Evolutionary conservation across 2,329 filamentous ascomycete genomes (phyloP), one percentile per base, ranked within the genome.

Genomic region (Paramyrothecium roridum): DNA sequence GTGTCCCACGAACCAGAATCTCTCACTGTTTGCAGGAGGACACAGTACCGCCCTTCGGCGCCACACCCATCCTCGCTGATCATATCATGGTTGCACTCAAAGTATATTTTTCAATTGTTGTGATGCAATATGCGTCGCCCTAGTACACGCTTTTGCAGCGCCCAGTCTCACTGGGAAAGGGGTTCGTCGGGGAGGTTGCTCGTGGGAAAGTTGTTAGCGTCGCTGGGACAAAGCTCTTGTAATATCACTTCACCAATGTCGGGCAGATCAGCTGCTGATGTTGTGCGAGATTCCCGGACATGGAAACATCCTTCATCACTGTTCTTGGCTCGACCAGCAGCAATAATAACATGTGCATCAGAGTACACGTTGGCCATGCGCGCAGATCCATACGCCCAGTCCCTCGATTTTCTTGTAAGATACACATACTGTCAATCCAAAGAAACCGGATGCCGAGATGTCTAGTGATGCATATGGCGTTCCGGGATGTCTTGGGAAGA

Each of bases 41-140:
- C 22, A n/a, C 43, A 48, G 17, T n/a, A 34, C 22, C 52, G 52
- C n/a, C n/a, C n/a, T 11, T 17, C 21, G n/a, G 22, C 45, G 33
- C 19, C 33, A 8, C 11, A 56, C 3, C 57, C 54, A 33, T 54
- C 47, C 45, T 58, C 57, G 37, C 52, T 48, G 3, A 56, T 13
- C 13, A 56, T 53, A 34, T 54, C 54, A 12, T 51, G 22, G 10
- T 53, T 50, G 22, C 57, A 56, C 21, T 58, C 57, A 22, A 55
- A 58, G 26, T 50, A 54, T 22, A 58, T 49, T 19, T 58, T 33
- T 51, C 4, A n/a, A 16, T n/a, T n/a, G 20, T 45, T 48, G 23
- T 53, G 48, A 43, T 53, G 52, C n/a, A 53, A 6, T 3, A 47
- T 21, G 8, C 52, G 52, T 19, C 26, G 11, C 16, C 40, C 40